Evolutionary conservation across 2,329 filamentous ascomycete species (phyloP).

Genomic region (Colletotrichum chrysophilum): DNA sequence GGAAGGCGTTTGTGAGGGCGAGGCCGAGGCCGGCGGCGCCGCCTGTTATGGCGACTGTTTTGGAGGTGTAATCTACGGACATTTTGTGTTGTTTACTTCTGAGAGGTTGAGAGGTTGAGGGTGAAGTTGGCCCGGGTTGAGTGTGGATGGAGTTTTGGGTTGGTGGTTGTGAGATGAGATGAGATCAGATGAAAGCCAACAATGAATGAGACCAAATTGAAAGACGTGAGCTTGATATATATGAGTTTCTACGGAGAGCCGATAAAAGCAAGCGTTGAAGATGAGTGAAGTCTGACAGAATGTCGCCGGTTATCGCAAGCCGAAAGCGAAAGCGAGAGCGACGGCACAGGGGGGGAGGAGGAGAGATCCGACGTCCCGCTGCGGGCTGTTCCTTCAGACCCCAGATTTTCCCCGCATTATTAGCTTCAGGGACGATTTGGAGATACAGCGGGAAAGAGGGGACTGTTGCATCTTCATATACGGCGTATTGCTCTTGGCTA

Average conservation of each 20-base stretch:
- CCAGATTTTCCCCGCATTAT: neutral
- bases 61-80: slow-evolving; percentile 15
- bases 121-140: neutral
- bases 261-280: neutral
- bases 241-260: fast-evolving
- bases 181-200: neutral
- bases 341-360: neutral
- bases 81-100: neutral
- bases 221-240: neutral
- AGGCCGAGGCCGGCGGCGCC: neutral
- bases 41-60: slow-evolving; percentile 8
- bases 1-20: neutral
- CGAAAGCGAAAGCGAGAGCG: neutral
- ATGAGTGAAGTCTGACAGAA: neutral
- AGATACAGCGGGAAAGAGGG: neutral
- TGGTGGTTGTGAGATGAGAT: neutral
- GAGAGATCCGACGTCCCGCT: neutral
- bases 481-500: neutral
- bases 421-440: neutral
- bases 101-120: neutral
- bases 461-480: neutral
- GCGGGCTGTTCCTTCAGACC: neutral
- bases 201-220: fast-evolving
- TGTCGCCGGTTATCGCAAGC: neutral
- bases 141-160: neutral